Percentiles rank a stretch among this genome's conserved stretches.
These are phyloP conservation scores for Mycogone perniciosa DNA, from an alignment of 2,329 filamentous ascomycete genomes.

Conservation along the genomic window DNA sequence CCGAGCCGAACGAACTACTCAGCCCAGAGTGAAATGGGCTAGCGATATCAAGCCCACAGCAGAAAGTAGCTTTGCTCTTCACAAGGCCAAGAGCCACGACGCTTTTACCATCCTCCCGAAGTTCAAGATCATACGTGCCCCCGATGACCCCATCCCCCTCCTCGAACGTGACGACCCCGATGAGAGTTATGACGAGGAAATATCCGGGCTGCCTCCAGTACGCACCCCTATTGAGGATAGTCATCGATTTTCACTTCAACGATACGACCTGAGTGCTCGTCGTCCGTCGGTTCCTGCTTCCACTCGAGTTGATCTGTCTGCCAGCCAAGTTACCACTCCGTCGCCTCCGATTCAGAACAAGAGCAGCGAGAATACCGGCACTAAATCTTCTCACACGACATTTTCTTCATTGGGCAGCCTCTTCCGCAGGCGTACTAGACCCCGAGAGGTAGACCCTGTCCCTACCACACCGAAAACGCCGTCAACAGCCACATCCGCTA, in stretches of 20 bases:
- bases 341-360: conserved; percentile 11
- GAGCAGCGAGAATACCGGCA: not conserved
- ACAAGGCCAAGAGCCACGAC: conserved; percentile 17
- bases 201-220: conserved; percentile 1
- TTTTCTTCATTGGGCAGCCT: conserved; percentile 20
- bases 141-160: not conserved
- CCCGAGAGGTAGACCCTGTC: not conserved
- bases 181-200: conserved; percentile 5
- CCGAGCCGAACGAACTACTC: not conserved
- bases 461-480: conserved; percentile 17
- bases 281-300: not conserved
- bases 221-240: not conserved
- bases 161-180: not conserved
- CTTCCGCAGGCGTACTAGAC: conserved; percentile 21
- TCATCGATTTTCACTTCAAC: conserved; percentile 7
- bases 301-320: too few relatives aligned
- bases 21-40: not conserved
- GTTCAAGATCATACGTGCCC: not conserved
- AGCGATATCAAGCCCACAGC: not conserved
- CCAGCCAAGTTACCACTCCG: conserved; percentile 1
- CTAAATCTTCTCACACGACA: conserved; percentile 14
- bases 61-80: conserved; percentile 17
- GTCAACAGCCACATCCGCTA: conserved; percentile 8
- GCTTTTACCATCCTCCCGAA: conserved; percentile 19
- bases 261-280: conserved; percentile 12